A percentile compares a stretch with the other conserved stretches of the same genome.
Conservation (phyloP, 1,284 basidiomycete genomes). For the Ganoderma lucidum region DNA sequence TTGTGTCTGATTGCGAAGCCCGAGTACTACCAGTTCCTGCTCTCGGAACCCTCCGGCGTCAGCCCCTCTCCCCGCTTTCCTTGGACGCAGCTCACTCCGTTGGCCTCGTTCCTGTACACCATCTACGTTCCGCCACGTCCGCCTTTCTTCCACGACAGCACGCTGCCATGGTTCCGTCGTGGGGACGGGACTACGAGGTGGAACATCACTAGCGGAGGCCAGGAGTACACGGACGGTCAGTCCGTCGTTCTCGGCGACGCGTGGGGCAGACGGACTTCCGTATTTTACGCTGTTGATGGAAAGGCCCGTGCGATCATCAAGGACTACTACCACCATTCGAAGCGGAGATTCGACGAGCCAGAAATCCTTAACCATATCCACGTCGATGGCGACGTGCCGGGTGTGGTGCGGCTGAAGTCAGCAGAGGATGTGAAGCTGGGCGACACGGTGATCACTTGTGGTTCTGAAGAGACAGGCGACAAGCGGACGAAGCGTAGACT, state of each 20-base stretch:
- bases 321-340: neutral
- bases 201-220: neutral
- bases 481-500: neutral
- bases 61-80: neutral
- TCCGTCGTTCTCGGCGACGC: neutral
- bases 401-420: neutral
- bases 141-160: slow-evolving; percentile 2
- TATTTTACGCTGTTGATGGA: neutral
- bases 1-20: slow-evolving; percentile 1
- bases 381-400: neutral
- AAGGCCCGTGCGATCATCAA: neutral
- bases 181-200: neutral
- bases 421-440: neutral
- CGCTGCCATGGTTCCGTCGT: neutral
- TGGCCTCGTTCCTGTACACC: slow-evolving; percentile 13
- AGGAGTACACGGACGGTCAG: neutral
- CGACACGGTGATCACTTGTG: neutral
- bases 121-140: slow-evolving; percentile 8
- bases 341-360: neutral
- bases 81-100: neutral
- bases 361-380: neutral
- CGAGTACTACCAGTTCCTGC: slow-evolving; percentile 6
- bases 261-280: neutral
- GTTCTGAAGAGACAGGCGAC: neutral
- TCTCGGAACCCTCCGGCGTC: slow-evolving; percentile 5